These are phyloP conservation scores for Saturnispora silvae DNA, from an alignment of 805 yeast genomes.

Conservation along the genomic window DNA sequence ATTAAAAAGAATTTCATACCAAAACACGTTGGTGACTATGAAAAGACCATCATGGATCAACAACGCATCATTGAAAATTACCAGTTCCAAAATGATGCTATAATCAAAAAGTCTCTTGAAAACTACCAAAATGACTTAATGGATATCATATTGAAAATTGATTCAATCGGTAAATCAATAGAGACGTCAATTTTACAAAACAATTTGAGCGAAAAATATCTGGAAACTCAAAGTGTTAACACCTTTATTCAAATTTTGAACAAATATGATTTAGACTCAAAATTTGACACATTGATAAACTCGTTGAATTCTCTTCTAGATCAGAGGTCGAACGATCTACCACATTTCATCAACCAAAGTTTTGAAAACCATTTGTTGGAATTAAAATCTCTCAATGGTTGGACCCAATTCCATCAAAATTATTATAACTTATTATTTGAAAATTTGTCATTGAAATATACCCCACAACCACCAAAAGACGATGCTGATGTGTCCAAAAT, in stretches of 20 bases:
- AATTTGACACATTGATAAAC: background rate
- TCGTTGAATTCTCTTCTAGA: too few species aligned
- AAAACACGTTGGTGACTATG: constrained; percentile 75
- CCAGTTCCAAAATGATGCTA: constrained; percentile 20
- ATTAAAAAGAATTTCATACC: constrained; percentile 68
- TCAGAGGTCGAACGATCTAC: too few species aligned
- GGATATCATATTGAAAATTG: background rate
- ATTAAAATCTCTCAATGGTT: constrained; percentile 43
- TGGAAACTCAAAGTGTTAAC: background rate
- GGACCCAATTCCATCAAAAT: constrained; percentile 38
- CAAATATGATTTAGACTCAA: constrained; percentile 3
- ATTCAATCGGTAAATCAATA: background rate
- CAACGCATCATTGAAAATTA: constrained; percentile 62
- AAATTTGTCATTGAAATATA: constrained; percentile 36
- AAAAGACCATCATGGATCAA: constrained; percentile 77
- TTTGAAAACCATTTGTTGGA: constrained; percentile 35
- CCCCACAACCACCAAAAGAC: too few species aligned
- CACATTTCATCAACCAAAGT: constrained; percentile 36
- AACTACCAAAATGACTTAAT: background rate
- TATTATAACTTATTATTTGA: constrained; percentile 31
- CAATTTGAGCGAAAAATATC: background rate
- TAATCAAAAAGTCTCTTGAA: background rate
- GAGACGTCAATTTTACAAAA: background rate
- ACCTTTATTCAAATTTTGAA: background rate
- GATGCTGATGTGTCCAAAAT: background rate